Evolutionary conservation across 2,329 filamentous ascomycete species (phyloP).

Genomic region (Alternaria metachromatica): DNA sequence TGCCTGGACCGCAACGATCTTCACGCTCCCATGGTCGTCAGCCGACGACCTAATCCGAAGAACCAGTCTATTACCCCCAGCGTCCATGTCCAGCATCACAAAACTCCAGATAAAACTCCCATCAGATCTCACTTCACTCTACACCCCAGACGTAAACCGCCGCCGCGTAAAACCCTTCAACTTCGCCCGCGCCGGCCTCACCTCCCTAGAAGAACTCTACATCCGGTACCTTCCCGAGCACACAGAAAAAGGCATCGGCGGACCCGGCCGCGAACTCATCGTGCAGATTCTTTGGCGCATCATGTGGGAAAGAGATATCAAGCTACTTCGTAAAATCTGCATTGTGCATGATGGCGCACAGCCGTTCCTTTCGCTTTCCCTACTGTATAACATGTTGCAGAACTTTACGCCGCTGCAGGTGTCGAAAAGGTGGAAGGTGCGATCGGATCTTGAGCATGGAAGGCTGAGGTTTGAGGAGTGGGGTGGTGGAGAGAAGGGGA

Average conservation of each 20-base stretch:
- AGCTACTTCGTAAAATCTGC: conserved; percentile 18
- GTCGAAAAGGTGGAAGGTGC: conserved; percentile 9
- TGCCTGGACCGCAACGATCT: conserved; percentile 19
- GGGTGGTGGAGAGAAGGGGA: neutral
- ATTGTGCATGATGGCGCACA: conserved; percentile 20
- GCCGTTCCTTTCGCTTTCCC: conserved; percentile 4
- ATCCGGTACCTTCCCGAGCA: conserved; percentile 12
- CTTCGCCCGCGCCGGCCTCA: conserved; percentile 19
- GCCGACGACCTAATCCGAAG: neutral
- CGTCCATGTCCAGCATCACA: conserved; percentile 5
- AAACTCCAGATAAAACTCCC: conserved; percentile 17
- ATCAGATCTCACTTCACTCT: neutral
- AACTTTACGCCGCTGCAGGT: conserved; percentile 1
- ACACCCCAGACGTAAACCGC: neutral
- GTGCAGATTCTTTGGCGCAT: conserved; percentile 20
- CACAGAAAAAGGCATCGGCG: neutral
- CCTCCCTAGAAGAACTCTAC: conserved; percentile 21
- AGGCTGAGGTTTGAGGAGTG: conserved; percentile 11
- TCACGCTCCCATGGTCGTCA: conserved; percentile 8
- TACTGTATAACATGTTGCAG: conserved; percentile 5
- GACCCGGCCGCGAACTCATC: conserved; percentile 7
- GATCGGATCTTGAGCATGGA: conserved; percentile 14
- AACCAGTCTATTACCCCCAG: neutral
- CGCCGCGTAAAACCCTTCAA: conserved; percentile 13
- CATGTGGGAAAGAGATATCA: conserved; percentile 16